Conservation (phyloP, 768 basidiomycete genomes). For the Collybia nuda region DNA sequence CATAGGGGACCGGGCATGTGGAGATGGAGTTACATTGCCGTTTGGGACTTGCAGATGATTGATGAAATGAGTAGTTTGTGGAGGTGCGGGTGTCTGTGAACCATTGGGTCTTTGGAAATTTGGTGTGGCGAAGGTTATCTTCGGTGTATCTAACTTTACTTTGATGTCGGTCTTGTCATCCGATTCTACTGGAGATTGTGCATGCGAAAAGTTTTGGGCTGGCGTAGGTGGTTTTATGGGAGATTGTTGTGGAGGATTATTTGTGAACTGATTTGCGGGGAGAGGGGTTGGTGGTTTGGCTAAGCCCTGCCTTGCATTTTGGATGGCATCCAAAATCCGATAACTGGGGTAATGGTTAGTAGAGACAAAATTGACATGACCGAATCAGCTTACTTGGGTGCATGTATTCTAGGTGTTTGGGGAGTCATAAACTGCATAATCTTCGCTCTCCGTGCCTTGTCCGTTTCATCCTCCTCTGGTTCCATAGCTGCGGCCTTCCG, state of each 20-base stretch:
- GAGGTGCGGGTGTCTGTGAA: slow-evolving; percentile 32
- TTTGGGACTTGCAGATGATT: slow-evolving; percentile 26
- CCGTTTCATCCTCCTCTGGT: slow-evolving; percentile 74
- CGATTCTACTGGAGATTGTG: slow-evolving; percentile 29
- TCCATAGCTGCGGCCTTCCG: slow-evolving; percentile 71
- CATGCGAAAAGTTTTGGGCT: slow-evolving; percentile 16
- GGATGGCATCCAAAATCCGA: slow-evolving; percentile 53
- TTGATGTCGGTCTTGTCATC: slow-evolving; percentile 26
- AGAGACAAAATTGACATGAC: slow-evolving; percentile 1
- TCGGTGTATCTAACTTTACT: slow-evolving; percentile 20
- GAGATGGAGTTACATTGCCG: slow-evolving; percentile 19
- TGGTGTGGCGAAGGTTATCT: slow-evolving; percentile 23
- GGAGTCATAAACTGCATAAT: slow-evolving; percentile 82
- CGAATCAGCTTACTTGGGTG: slow-evolving; percentile 44
- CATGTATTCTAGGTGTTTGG: slow-evolving; percentile 42
- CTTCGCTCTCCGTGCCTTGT: slow-evolving; percentile 70
- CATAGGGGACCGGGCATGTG: slow-evolving; percentile 22
- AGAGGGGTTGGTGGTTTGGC: slow-evolving; percentile 19
- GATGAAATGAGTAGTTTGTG: slow-evolving; percentile 28
- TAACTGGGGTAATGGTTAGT: slow-evolving; percentile 38
- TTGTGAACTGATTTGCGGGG: slow-evolving; percentile 12
- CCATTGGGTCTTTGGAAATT: slow-evolving; percentile 26
- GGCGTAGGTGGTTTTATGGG: too few relatives aligned
- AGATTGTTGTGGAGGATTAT: too few relatives aligned
- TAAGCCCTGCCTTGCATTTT: slow-evolving; percentile 23